These are phyloP conservation scores for Testicularia cyperi DNA, from an alignment of 1,284 basidiomycete species.

Conservation along the genomic window DNA sequence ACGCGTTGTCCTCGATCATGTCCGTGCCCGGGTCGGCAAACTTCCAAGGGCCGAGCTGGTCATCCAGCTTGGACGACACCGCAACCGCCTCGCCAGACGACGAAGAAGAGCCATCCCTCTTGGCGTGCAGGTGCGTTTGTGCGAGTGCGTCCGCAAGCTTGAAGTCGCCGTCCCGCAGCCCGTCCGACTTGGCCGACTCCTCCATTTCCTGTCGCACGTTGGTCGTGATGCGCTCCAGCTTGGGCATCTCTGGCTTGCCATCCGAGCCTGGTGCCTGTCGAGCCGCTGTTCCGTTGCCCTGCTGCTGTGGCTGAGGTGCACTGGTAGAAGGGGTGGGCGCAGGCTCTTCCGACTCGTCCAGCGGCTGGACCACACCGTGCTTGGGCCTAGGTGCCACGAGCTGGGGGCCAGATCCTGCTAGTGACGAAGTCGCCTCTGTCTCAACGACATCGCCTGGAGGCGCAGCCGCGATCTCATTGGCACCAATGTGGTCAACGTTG, in stretches of 20 bases:
- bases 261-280: neutral
- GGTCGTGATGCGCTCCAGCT: slow-evolving; percentile 39
- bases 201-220: slow-evolving; percentile 45
- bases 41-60: slow-evolving; percentile 60
- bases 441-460: slow-evolving; percentile 21
- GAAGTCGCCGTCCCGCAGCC: slow-evolving; percentile 50
- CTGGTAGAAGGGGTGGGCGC: slow-evolving; percentile 12
- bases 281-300: too few relatives aligned
- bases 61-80: slow-evolving; percentile 34
- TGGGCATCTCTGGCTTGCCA: slow-evolving; percentile 31
- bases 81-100: neutral
- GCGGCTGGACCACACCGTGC: slow-evolving; percentile 19
- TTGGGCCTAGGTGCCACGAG: slow-evolving; percentile 28
- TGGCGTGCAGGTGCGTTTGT: slow-evolving; percentile 25
- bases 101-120: too few relatives aligned
- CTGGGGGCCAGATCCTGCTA: neutral
- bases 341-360: slow-evolving; percentile 16
- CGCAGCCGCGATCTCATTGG: slow-evolving; percentile 25
- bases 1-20: slow-evolving; percentile 62
- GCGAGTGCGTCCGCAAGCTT: slow-evolving; percentile 51
- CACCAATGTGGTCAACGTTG: slow-evolving; percentile 16
- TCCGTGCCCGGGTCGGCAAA: slow-evolving; percentile 60
- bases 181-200: slow-evolving; percentile 46
- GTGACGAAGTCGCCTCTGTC: neutral
- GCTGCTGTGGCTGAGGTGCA: neutral